Percentiles rank a stretch among this genome's conserved stretches.
Conservation (phyloP, 768 basidiomycete species). For the Amanita subjunquillea region DNA sequence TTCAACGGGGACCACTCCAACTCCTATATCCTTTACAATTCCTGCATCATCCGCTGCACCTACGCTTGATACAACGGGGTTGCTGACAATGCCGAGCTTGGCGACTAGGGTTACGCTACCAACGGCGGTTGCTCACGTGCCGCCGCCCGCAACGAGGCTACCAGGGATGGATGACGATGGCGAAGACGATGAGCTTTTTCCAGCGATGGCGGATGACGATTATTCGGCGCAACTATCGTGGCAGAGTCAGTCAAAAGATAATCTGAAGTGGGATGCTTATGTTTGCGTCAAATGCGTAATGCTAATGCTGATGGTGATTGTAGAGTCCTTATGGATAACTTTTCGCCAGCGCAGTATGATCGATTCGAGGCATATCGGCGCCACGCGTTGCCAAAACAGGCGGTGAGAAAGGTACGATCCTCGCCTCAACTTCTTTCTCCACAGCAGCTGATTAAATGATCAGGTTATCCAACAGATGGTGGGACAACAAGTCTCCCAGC, state of each 20-base stretch:
- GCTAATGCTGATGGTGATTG: background rate
- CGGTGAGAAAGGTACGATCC: constrained; percentile 58
- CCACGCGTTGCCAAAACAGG: constrained; percentile 74
- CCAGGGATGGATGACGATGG: constrained; percentile 39
- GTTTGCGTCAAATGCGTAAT: background rate
- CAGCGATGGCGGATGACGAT: constrained; percentile 84
- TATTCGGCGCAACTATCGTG: constrained; percentile 76
- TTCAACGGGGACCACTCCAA: constrained; percentile 1
- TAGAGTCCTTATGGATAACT: constrained; percentile 85
- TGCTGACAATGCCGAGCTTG: constrained; percentile 11
- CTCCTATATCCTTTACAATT: background rate
- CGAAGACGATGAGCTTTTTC: constrained; percentile 70
- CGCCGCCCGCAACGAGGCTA: constrained; percentile 5
- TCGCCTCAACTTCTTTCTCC: background rate
- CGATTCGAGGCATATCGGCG: constrained; percentile 84
- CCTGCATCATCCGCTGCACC: constrained; percentile 1
- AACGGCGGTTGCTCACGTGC: constrained; percentile 3
- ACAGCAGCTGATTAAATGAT: background rate
- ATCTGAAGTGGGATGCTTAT: constrained; percentile 49
- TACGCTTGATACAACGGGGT: constrained; percentile 12
- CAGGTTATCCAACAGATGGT: constrained; percentile 79
- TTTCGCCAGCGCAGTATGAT: constrained; percentile 75
- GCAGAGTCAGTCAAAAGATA: constrained; percentile 84
- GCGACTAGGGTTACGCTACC: constrained; percentile 11
- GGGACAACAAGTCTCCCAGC: constrained; percentile 76